Evolutionary conservation across 768 basidiomycete species (phyloP).

Genomic region (Leccinum broughii): DNA sequence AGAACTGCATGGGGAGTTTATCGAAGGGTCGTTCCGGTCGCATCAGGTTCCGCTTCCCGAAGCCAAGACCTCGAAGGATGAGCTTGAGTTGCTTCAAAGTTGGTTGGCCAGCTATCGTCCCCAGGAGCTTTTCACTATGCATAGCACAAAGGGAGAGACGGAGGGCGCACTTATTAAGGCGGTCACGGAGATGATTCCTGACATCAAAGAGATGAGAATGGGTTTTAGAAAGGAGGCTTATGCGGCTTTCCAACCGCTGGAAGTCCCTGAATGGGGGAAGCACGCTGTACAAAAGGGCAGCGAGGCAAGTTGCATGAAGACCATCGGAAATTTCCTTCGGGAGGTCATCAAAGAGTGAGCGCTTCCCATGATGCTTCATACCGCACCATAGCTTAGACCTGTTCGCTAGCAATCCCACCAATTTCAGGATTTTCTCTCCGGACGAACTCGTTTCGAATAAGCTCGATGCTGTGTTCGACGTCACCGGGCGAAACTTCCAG

Average conservation of each 20-base stretch:
- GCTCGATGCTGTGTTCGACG: conserved; percentile 75
- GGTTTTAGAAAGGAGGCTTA: conserved; percentile 73
- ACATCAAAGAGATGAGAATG: conserved; percentile 55
- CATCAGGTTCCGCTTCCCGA: conserved; percentile 88
- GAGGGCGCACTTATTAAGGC: conserved; percentile 53
- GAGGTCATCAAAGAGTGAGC: conserved; percentile 56
- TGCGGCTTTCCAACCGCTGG: conserved; percentile 57
- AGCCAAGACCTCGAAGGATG: conserved; percentile 61
- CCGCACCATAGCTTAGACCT: background rate
- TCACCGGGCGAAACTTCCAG: conserved; percentile 75
- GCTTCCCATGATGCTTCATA: background rate
- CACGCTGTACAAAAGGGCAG: conserved; percentile 52
- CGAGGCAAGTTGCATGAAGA: conserved; percentile 79
- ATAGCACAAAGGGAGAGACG: conserved; percentile 8
- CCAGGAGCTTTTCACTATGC: conserved; percentile 58
- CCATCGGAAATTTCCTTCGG: conserved; percentile 55
- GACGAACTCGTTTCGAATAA: conserved; percentile 89
- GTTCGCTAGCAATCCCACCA: conserved; percentile 60
- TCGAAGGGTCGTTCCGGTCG: conserved; percentile 81
- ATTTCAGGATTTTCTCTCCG: conserved; percentile 89
- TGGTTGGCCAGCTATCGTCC: conserved; percentile 80
- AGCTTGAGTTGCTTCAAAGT: conserved; percentile 59
- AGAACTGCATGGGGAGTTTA: conserved; percentile 60
- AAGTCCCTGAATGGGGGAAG: conserved; percentile 64
- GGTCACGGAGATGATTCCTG: conserved; percentile 62